Percentiles rank a stretch among this genome's conserved stretches.
Evolutionary conservation across 2,329 filamentous ascomycete species (phyloP).

Genomic region (Botryotinia globosa): DNA sequence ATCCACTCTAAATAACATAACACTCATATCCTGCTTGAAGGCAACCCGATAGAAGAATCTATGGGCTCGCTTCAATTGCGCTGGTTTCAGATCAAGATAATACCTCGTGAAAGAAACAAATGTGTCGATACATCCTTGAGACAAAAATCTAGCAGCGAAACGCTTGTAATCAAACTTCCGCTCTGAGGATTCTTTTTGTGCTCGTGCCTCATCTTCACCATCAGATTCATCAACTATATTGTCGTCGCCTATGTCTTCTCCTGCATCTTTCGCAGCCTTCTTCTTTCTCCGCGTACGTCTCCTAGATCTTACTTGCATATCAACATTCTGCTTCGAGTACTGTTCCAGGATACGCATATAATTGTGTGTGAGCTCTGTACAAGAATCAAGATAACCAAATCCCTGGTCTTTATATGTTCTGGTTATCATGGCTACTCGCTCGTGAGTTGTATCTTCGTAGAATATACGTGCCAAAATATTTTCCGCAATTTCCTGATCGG

Average conservation of each 20-base stretch:
- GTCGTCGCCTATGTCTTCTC: slow-evolving; percentile 43
- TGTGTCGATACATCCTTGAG: slow-evolving; percentile 82
- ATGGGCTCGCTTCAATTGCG: slow-evolving; percentile 87
- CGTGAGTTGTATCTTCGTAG: slow-evolving; percentile 93
- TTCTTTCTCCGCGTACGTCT: slow-evolving; percentile 71
- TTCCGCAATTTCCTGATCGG: slow-evolving; percentile 97
- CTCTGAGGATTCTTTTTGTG: slow-evolving; percentile 70
- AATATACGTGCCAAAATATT: slow-evolving; percentile 98
- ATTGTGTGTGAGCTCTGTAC: slow-evolving; percentile 86
- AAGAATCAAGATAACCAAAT: slow-evolving; percentile 88
- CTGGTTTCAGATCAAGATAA: slow-evolving; percentile 74
- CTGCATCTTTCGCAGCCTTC: slow-evolving; percentile 53
- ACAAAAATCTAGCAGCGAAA: slow-evolving; percentile 77
- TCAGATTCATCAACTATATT: slow-evolving; percentile 63
- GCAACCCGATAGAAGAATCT: slow-evolving; percentile 91
- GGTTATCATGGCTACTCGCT: slow-evolving; percentile 76
- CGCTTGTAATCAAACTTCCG: slow-evolving; percentile 91
- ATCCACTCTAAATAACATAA: slow-evolving; percentile 86
- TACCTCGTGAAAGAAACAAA: slow-evolving; percentile 77
- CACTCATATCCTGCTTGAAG: slow-evolving; percentile 89
- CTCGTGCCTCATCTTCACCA: slow-evolving; percentile 70
- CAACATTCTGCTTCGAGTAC: slow-evolving; percentile 91
- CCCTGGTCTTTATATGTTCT: slow-evolving; percentile 90
- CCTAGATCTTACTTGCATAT: slow-evolving; percentile 87
- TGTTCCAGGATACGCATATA: slow-evolving; percentile 88